phyloP scores from a whole-genome alignment of 2,329 filamentous ascomycete genomes.

The Fusarium camptoceras region DNA sequence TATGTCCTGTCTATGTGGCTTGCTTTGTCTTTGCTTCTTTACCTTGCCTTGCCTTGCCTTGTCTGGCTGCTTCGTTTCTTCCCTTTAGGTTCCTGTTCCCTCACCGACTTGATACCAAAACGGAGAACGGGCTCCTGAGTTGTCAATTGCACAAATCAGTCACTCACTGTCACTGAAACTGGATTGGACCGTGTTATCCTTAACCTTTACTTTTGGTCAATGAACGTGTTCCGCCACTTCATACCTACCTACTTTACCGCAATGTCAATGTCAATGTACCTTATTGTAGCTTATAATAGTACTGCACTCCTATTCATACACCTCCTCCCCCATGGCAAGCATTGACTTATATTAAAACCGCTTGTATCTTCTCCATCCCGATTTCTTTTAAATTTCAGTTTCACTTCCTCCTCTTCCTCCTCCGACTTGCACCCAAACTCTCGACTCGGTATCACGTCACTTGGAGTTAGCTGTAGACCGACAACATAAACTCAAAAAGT shows the following conservation, averaged over 20 bases:
- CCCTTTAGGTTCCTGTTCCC: conserved; percentile 26
- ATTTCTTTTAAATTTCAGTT: conserved; percentile 2
- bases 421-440: background rate
- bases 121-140: conserved; percentile 32
- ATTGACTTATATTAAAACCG: conserved; percentile 21
- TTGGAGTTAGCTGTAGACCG: conserved; percentile 15
- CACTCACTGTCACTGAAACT: conserved; percentile 13
- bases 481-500: conserved; percentile 28
- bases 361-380: conserved; percentile 22
- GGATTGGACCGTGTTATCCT: conserved; percentile 5
- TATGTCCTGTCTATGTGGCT: conserved; percentile 17
- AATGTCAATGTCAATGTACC: background rate
- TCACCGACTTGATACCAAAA: conserved; percentile 52
- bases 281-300: conserved; percentile 5
- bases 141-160: conserved; percentile 37
- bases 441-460: conserved; percentile 20
- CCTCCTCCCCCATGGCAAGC: conserved; percentile 14
- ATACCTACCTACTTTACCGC: background rate
- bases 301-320: background rate
- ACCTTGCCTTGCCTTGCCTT: background rate
- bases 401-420: conserved; percentile 2
- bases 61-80: conserved; percentile 8
- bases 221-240: conserved; percentile 36
- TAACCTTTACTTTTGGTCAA: conserved; percentile 1
- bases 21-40: conserved; percentile 34